phyloP scores from a whole-genome alignment of 148 eudicot genomes.

The Rheum nobile region DNA sequence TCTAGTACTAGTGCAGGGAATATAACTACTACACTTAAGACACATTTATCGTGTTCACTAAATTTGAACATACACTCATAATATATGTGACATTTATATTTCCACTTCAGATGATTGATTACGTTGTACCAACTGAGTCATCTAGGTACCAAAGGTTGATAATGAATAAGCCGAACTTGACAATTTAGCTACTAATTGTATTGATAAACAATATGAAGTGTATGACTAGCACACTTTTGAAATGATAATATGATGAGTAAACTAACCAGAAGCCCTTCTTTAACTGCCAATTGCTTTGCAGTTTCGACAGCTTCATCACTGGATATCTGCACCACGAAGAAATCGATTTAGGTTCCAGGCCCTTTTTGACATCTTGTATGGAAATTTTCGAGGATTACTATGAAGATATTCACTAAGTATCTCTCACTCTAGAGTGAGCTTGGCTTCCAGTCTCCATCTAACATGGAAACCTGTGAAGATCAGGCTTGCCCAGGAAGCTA shows the following conservation, averaged over 20 bases:
- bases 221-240: background rate
- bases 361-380: background rate
- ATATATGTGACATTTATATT: background rate
- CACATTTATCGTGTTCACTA: background rate
- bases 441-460: background rate
- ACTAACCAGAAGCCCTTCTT: conserved; percentile 97
- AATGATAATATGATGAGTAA: conserved; percentile 6
- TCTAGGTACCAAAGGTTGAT: background rate
- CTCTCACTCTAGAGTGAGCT: background rate
- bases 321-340: conserved; percentile 45
- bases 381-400: background rate
- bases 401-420: background rate
- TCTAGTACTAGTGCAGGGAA: background rate
- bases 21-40: background rate
- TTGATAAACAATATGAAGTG: background rate
- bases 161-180: background rate
- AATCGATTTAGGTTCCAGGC: background rate
- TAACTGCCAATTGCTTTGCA: conserved; percentile 88
- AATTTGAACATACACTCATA: background rate
- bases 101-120: background rate
- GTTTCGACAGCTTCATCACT: conserved; percentile 86
- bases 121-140: background rate
- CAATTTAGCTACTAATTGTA: background rate
- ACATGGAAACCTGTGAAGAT: background rate
- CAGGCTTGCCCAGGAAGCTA: conserved; percentile 2